Conservation (phyloP, 1,284 basidiomycete species). For the Naganishia liquefaciens region DNA sequence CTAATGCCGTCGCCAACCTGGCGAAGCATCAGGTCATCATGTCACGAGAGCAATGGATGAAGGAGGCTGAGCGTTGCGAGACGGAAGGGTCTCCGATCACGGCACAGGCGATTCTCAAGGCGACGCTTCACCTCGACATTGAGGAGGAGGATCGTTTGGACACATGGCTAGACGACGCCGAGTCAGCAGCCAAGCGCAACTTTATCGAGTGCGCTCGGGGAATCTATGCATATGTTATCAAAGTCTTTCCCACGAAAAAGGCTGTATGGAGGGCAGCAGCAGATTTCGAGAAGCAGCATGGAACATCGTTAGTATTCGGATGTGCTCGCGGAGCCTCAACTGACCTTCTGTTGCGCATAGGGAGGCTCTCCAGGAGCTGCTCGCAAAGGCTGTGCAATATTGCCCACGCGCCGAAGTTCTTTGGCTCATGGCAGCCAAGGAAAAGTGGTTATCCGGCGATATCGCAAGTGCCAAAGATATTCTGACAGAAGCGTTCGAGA, state of each 20-base stretch:
- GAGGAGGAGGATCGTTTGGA: slow-evolving; percentile 89
- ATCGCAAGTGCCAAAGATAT: slow-evolving; percentile 82
- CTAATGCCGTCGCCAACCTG: slow-evolving; percentile 74
- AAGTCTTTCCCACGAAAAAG: slow-evolving; percentile 82
- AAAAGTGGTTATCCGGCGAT: slow-evolving; percentile 87
- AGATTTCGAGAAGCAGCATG: slow-evolving; percentile 86
- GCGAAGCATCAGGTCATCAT: slow-evolving; percentile 82
- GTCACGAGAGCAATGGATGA: slow-evolving; percentile 92
- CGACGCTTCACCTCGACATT: slow-evolving; percentile 88
- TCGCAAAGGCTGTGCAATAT: slow-evolving; percentile 78
- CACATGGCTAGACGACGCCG: slow-evolving; percentile 91
- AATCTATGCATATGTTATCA: slow-evolving; percentile 83
- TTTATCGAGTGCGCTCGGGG: slow-evolving; percentile 81
- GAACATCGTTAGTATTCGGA: slow-evolving; percentile 62
- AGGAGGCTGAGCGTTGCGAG: slow-evolving; percentile 92
- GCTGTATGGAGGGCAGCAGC: slow-evolving; percentile 86
- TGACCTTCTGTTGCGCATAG: slow-evolving; percentile 49
- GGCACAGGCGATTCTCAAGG: slow-evolving; percentile 92
- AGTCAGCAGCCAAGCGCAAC: slow-evolving; percentile 71
- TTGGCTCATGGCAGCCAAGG: slow-evolving; percentile 96
- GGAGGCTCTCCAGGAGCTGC: slow-evolving; percentile 77
- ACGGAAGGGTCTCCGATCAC: slow-evolving; percentile 79
- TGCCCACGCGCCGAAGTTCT: slow-evolving; percentile 93
- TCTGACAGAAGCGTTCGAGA: slow-evolving; percentile 84
- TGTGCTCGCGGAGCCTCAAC: background rate